A percentile compares a stretch with the other conserved stretches of the same genome.
Evolutionary conservation across 2,329 filamentous ascomycete genomes (phyloP).

Genomic region (Byssothecium circinans): DNA sequence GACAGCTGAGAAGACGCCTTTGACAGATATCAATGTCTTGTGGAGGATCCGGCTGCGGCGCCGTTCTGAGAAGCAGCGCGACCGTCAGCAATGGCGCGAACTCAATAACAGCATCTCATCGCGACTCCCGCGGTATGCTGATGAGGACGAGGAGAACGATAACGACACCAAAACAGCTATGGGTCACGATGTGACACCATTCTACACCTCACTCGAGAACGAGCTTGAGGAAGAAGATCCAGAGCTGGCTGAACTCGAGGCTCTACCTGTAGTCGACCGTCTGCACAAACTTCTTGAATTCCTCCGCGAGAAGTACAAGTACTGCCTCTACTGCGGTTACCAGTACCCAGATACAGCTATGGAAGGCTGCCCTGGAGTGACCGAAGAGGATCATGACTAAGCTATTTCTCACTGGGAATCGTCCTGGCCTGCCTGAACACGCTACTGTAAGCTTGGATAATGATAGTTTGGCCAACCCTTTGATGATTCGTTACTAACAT

Average conservation of each 20-base stretch:
- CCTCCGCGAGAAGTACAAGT: conserved; percentile 70
- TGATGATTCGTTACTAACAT: no score
- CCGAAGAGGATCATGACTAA: conserved; percentile 79
- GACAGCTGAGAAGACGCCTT: conserved; percentile 50
- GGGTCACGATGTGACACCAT: conserved; percentile 57
- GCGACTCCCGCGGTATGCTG: conserved; percentile 59
- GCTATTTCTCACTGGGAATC: neutral
- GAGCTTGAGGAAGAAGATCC: conserved; percentile 76
- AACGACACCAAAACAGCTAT: conserved; percentile 71
- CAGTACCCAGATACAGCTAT: conserved; percentile 71
- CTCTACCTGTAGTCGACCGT: conserved; percentile 66
- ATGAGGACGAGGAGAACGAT: conserved; percentile 72
- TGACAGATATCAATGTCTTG: conserved; percentile 72
- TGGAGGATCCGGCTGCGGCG: conserved; percentile 75
- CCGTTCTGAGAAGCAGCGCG: conserved; percentile 69
- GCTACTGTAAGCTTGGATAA: neutral
- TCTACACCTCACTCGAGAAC: conserved; percentile 60
- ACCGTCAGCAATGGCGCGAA: conserved; percentile 45
- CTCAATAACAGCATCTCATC: conserved; percentile 40
- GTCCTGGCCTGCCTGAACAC: neutral
- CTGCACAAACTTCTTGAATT: conserved; percentile 67
- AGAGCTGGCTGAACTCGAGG: conserved; percentile 79
- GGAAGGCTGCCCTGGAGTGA: conserved; percentile 86
- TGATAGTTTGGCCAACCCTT: no score
- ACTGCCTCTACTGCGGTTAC: conserved; percentile 97